Evolutionary conservation across 1,284 basidiomycete genomes (phyloP), one percentile per base, ranked within the genome.

Genomic region (Sanghuangporus weigelae): DNA sequence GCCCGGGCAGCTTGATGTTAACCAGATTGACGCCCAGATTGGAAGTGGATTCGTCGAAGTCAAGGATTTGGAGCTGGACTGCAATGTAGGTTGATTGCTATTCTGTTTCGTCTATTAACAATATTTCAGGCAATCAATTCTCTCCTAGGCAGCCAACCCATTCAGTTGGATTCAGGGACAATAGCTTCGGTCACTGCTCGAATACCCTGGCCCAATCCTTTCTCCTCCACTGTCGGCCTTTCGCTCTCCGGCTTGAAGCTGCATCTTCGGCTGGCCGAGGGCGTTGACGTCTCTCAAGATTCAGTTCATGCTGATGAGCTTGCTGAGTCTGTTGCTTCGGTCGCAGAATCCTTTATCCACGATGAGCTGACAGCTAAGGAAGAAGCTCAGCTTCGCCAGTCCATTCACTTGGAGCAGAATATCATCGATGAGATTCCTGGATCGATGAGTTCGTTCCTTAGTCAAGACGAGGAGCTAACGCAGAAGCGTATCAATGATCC

Each of bases 11-110:
- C 84, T 98, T 64, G 92, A 97, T 75, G 80, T 86, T 57, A 84
- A 89, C 63, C 87, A 95, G 74, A 90, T 98, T 71, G 94, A 97
- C 70, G 92, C 94, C 26, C 94, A 96, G 74, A 90, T 98, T 69
- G 90, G 92, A 7, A 90, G 88, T 53, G 96, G 96, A 14, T 88
- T 85, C 71, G 85, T 98, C 14, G 92, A 95, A 75, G 82, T 98
- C 36, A 88, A 89, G 67, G 86, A 93, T 68, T 78, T 98, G 53
- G 86, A 94, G 73, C 77, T 98, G 49, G 86, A 95, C 72, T 80
- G 82, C 54, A 78, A 86, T 71, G 95, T 91, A 70, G 74, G 87
- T 81, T 57, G 31, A 19, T 51, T 46, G 59, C 31, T 2, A 31
- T 35, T 44, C 8, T 60, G 19, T 38, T 23, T 3, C 8, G 31